Conservation (phyloP, 208 protist species). For the Leishmania turanica region DNA sequence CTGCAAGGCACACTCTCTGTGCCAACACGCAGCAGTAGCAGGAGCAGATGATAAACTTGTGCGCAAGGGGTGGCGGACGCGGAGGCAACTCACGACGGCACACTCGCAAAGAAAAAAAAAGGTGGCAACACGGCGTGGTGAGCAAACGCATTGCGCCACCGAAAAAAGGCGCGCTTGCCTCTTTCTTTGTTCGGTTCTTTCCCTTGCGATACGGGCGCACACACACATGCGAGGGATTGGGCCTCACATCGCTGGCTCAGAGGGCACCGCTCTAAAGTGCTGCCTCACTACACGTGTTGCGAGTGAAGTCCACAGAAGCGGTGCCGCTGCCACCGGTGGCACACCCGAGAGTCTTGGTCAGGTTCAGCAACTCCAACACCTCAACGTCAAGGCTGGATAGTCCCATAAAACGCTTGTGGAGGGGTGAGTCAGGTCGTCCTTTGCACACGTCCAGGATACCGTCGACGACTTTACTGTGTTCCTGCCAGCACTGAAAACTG, state of each 20-base stretch:
- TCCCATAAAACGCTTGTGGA: not conserved
- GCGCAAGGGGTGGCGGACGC: not conserved
- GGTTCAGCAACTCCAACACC: constrained; percentile 21
- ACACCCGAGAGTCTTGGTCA: constrained; percentile 4
- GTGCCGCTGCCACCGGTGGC: not conserved
- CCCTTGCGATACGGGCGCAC: not conserved
- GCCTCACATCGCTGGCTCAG: not conserved
- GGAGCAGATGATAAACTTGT: not conserved
- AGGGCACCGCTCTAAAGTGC: not conserved
- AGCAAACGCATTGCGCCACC: not conserved
- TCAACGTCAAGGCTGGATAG: constrained; percentile 8
- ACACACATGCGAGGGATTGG: not conserved
- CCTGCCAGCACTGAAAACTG: constrained; percentile 15
- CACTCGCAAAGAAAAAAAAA: not conserved
- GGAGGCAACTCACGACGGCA: not conserved
- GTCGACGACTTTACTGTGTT: not conserved
- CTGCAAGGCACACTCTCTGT: not conserved
- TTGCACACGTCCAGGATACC: not conserved
- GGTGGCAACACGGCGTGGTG: not conserved
- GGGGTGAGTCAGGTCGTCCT: not conserved
- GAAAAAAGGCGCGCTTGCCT: not conserved
- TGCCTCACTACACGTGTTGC: not conserved
- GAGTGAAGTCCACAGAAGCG: not conserved
- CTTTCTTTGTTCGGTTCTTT: not conserved
- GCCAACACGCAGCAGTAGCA: not conserved